Conservation (phyloP, 2,329 filamentous ascomycete species). For the Celoporthe dispersa region DNA sequence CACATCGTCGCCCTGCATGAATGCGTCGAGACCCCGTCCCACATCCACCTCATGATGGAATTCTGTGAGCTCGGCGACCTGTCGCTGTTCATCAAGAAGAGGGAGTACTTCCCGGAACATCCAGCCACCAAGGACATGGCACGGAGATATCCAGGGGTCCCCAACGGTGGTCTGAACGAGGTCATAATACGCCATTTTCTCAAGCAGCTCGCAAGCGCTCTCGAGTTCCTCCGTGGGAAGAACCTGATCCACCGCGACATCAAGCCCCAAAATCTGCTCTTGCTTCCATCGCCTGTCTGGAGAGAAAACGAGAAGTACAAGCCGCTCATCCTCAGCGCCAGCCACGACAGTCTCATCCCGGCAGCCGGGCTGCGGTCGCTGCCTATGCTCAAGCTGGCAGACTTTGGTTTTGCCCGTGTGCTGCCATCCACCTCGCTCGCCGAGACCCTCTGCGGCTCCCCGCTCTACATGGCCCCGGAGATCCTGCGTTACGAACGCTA, state of each 20-base stretch:
- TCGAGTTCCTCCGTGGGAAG: slow-evolving; percentile 82
- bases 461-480: slow-evolving; percentile 98
- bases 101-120: slow-evolving; percentile 54
- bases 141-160: slow-evolving; percentile 88
- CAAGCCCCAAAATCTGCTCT: slow-evolving; percentile 93
- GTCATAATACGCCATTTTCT: slow-evolving; percentile 96
- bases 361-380: slow-evolving; percentile 80
- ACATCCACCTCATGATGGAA: slow-evolving; percentile 98
- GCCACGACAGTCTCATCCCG: slow-evolving; percentile 79
- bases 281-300: slow-evolving; percentile 81
- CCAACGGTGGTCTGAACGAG: slow-evolving; percentile 89
- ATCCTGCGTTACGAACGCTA: slow-evolving; percentile 97
- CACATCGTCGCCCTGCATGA: slow-evolving; percentile 97
- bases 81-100: slow-evolving; percentile 86
- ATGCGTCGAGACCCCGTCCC: slow-evolving; percentile 82
- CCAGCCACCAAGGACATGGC: slow-evolving; percentile 58
- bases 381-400: slow-evolving; percentile 95
- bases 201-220: slow-evolving; percentile 89
- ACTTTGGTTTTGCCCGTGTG: slow-evolving; percentile 97
- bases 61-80: slow-evolving; percentile 96
- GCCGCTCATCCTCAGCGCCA: slow-evolving; percentile 75
- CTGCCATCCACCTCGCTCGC: slow-evolving; percentile 89
- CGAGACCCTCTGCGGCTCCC: slow-evolving; percentile 94
- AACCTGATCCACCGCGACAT: slow-evolving; percentile 96
- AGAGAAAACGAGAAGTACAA: slow-evolving; percentile 63